phyloP scores from a whole-genome alignment of 176 grass and related monocot genomes.

The Tillandsia leiboldiana region DNA sequence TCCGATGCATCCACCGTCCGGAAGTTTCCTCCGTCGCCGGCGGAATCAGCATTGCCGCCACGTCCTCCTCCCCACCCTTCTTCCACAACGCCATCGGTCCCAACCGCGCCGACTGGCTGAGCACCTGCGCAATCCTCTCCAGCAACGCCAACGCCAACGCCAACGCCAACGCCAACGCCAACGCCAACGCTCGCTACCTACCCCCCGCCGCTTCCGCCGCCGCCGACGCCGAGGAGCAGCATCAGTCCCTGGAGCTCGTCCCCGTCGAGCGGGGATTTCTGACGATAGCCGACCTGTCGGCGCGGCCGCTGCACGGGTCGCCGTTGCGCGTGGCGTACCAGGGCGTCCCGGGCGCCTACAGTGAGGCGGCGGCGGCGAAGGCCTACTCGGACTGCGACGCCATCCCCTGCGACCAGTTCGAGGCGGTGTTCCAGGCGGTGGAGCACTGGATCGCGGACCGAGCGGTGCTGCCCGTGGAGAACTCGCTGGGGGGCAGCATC shows the following conservation, averaged over 20 bases:
- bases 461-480: slow-evolving; percentile 31
- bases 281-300: slow-evolving; percentile 25
- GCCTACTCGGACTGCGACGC: slow-evolving; percentile 30
- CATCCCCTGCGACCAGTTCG: slow-evolving; percentile 39
- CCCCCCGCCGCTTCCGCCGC: not conserved
- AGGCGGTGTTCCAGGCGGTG: slow-evolving; percentile 28
- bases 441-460: slow-evolving; percentile 36
- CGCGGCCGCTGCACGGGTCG: slow-evolving; percentile 18
- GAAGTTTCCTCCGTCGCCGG: not conserved
- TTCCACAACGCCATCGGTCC: slow-evolving; percentile 6
- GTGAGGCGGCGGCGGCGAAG: slow-evolving; percentile 27
- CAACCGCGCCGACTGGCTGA: slow-evolving; percentile 15
- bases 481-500: slow-evolving; percentile 36
- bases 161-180: not conserved
- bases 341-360: slow-evolving; percentile 29
- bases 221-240: not conserved
- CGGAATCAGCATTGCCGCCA: not conserved
- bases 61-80: not conserved
- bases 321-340: slow-evolving; percentile 28
- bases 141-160: slow-evolving; percentile 9
- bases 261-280: slow-evolving; percentile 11
- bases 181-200: not conserved
- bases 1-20: not conserved
- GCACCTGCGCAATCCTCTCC: slow-evolving; percentile 24
- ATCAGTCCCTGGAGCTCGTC: not conserved